Evolutionary conservation across 2,329 filamentous ascomycete species (phyloP).

Genomic region (Colletotrichum viniferum): DNA sequence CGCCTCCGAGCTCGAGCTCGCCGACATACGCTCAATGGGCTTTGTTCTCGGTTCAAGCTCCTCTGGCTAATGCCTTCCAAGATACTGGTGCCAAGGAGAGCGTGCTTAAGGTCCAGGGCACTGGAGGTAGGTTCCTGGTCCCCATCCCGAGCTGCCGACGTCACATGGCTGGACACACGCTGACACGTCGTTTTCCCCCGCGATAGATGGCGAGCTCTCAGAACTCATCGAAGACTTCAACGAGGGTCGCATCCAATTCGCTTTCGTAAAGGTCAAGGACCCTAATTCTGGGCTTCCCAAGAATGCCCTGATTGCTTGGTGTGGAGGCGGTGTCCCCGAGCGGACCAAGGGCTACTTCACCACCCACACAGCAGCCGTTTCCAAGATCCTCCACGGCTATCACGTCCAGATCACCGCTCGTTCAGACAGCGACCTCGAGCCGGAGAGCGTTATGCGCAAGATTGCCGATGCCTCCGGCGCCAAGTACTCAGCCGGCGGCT

Average conservation of each 20-base stretch:
- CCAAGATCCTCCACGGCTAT: constrained; percentile 94
- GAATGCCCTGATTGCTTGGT: constrained; percentile 93
- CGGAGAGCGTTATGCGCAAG: constrained; percentile 89
- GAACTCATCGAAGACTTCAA: constrained; percentile 96
- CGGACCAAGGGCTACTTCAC: constrained; percentile 98
- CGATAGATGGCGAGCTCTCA: constrained; percentile 82
- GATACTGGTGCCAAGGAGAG: constrained; percentile 88
- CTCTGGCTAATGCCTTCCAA: constrained; percentile 91
- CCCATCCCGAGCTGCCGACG: constrained; percentile 4
- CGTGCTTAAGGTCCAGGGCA: constrained; percentile 90
- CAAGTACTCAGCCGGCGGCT: constrained; percentile 80
- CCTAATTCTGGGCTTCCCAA: constrained; percentile 90
- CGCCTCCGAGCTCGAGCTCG: constrained; percentile 62
- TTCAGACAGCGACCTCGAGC: constrained; percentile 85
- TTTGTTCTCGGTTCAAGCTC: constrained; percentile 89
- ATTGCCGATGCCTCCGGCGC: constrained; percentile 92
- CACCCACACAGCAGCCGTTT: constrained; percentile 86
- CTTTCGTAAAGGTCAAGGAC: constrained; percentile 95
- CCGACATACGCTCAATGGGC: constrained; percentile 92
- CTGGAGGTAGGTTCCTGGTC: constrained; percentile 67
- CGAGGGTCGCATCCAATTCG: constrained; percentile 95
- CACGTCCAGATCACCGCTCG: constrained; percentile 97
- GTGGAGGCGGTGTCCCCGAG: constrained; percentile 97
- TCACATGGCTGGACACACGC: constrained; percentile 13
- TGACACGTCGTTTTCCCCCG: constrained; percentile 16